phyloP scores from a whole-genome alignment of 441 rosid genomes.

The Mallotus repandus region DNA sequence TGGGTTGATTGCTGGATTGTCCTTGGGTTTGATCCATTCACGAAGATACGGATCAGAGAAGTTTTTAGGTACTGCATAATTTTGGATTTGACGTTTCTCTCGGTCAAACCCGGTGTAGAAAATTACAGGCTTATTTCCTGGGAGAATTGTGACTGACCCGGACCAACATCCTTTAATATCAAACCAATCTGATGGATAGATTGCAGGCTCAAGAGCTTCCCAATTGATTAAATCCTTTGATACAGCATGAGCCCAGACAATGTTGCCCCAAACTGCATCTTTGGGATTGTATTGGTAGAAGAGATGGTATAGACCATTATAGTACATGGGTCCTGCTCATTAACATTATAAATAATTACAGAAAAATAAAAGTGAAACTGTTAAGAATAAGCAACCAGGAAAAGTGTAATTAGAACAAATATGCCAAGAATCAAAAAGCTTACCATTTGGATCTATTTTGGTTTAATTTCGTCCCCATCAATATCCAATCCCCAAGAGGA shows the following conservation, averaged over 20 bases:
- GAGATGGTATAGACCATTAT: slow-evolving; percentile 72
- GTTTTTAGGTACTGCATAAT: slow-evolving; percentile 67
- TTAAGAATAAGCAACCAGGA: background rate
- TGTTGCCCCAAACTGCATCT: slow-evolving; percentile 89
- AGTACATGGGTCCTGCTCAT: slow-evolving; percentile 61
- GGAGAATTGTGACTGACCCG: slow-evolving; percentile 75
- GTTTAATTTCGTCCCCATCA: slow-evolving; percentile 15
- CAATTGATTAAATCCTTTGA: slow-evolving; percentile 81
- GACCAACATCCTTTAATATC: slow-evolving; percentile 87
- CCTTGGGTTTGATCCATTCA: slow-evolving; percentile 72
- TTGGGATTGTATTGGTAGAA: slow-evolving; percentile 92
- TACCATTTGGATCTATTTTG: slow-evolving; percentile 73
- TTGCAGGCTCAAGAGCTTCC: slow-evolving; percentile 63
- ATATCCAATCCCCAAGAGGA: slow-evolving; percentile 1
- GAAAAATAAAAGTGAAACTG: background rate
- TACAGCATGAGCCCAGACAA: slow-evolving; percentile 91
- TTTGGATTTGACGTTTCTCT: slow-evolving; percentile 49
- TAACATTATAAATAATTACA: too few relatives aligned
- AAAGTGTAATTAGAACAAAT: background rate
- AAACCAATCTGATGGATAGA: slow-evolving; percentile 64
- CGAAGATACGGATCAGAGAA: slow-evolving; percentile 74
- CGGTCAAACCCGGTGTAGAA: slow-evolving; percentile 69
- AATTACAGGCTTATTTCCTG: slow-evolving; percentile 52
- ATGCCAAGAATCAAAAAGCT: slow-evolving; percentile 8
- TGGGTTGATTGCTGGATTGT: slow-evolving; percentile 62